A percentile compares a stretch with the other conserved stretches of the same genome.
phyloP scores from a whole-genome alignment of 495 filamentous ascomycete species.

The Podospora conica region DNA sequence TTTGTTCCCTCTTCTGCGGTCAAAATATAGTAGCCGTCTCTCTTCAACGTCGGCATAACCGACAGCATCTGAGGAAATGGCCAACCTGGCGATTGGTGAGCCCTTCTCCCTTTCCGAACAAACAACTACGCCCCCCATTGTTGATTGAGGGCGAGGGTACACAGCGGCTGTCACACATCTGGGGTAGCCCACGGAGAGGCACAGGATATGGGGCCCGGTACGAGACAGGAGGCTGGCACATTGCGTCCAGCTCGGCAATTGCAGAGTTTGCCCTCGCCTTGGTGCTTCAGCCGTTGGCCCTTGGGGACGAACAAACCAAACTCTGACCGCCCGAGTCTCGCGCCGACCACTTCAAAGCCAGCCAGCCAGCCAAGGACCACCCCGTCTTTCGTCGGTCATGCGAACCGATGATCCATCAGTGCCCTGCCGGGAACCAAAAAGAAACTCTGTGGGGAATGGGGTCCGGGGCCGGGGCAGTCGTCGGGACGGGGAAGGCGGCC shows the following conservation, averaged over 20 bases:
- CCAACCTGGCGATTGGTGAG: not conserved
- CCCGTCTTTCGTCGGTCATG: conserved; percentile 9
- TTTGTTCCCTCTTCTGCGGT: not conserved
- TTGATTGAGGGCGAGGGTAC: not conserved
- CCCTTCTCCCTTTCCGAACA: not conserved
- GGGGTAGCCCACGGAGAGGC: conserved; percentile 1
- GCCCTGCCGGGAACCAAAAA: not conserved
- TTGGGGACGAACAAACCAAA: not conserved
- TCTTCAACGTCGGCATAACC: not conserved
- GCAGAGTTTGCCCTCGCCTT: not conserved
- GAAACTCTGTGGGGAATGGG: conserved; percentile 6
- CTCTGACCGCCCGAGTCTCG: not conserved
- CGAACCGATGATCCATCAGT: not conserved
- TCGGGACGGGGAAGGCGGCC: conserved; percentile 10
- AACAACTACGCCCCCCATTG: not conserved
- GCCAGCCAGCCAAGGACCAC: not conserved
- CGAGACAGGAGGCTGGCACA: not conserved
- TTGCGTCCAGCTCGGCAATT: not conserved
- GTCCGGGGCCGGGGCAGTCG: conserved; percentile 2
- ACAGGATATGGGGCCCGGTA: not conserved
- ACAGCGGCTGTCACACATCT: conserved; percentile 7
- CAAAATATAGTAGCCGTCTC: not conserved
- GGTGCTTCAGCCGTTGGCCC: not conserved
- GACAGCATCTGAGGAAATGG: not conserved
- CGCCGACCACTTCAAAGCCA: not conserved